These are phyloP conservation scores for Prunus armeniaca DNA, from an alignment of 306 rosid genomes.

Conservation along the genomic window DNA sequence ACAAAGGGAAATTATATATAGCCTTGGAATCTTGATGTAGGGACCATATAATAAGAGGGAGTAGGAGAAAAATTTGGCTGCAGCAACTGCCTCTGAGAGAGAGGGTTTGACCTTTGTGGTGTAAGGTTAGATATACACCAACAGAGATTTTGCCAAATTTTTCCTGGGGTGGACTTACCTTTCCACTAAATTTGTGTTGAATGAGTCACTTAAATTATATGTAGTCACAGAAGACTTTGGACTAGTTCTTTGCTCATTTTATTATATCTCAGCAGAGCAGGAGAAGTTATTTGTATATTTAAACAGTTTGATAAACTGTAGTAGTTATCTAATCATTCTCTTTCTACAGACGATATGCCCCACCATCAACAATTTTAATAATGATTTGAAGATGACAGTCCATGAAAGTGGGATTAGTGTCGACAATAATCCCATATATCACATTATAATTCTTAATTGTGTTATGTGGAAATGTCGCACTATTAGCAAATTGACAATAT, in stretches of 20 bases:
- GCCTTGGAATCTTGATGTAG: slow-evolving; percentile 35
- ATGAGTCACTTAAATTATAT: slow-evolving; percentile 27
- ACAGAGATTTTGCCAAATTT: slow-evolving; percentile 37
- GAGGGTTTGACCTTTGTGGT: slow-evolving; percentile 38
- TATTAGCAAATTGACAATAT: too few relatives aligned
- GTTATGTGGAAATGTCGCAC: too few relatives aligned
- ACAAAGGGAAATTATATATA: not conserved
- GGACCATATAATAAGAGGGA: slow-evolving; percentile 19
- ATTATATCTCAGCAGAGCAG: not conserved
- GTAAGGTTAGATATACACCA: slow-evolving; percentile 15
- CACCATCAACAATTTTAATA: not conserved
- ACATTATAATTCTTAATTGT: too few relatives aligned
- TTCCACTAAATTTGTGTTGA: slow-evolving; percentile 38
- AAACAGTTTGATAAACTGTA: not conserved
- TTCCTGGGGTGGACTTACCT: slow-evolving; percentile 35
- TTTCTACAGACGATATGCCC: not conserved
- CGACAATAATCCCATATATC: too few relatives aligned
- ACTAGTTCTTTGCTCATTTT: slow-evolving; percentile 18
- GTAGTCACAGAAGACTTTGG: slow-evolving; percentile 25
- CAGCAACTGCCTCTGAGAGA: slow-evolving; percentile 10
- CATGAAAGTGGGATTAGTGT: not conserved
- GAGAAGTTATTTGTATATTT: not conserved
- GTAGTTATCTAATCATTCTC: not conserved
- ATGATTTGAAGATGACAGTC: not conserved
- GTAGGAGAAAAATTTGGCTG: slow-evolving; percentile 29